phyloP scores from a whole-genome alignment of 352 stramenopile species.

The Globisporangium echinulatum region DNA sequence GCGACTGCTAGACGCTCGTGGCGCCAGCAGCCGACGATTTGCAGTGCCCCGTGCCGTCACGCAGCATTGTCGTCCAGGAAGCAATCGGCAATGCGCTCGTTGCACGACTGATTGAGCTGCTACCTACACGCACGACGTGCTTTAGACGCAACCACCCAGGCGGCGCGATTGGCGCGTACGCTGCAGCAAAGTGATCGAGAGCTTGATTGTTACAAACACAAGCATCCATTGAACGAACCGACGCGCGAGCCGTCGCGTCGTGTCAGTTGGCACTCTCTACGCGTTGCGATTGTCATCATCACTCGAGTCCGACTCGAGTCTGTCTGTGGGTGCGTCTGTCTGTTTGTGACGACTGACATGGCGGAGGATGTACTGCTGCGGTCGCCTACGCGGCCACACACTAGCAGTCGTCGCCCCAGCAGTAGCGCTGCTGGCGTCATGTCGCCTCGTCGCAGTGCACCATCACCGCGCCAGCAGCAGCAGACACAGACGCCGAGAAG shows the following conservation, averaged over 20 bases:
- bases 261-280: too few species aligned
- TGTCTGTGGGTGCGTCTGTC: too few species aligned
- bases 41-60: conserved; percentile 57
- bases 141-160: conserved; percentile 65
- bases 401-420: background rate
- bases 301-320: too few species aligned
- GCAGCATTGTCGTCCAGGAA: conserved; percentile 79
- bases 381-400: conserved; percentile 12
- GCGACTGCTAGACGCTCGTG: conserved; percentile 24
- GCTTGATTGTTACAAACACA: too few species aligned
- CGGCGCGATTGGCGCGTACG: conserved; percentile 42
- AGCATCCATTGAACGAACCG: too few species aligned
- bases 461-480: background rate
- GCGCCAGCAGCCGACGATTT: conserved; percentile 39
- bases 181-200: too few species aligned
- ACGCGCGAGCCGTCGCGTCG: too few species aligned
- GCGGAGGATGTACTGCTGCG: too few species aligned
- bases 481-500: conserved; percentile 13
- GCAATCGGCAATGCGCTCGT: conserved; percentile 68
- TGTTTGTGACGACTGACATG: too few species aligned
- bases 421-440: background rate
- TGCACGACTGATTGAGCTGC: conserved; percentile 41
- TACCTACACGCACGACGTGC: conserved; percentile 17
- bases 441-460: conserved; percentile 3
- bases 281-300: too few species aligned